These are phyloP conservation scores for Anthracocystis walkeri DNA, from an alignment of 1,284 basidiomycete species.

Conservation along the genomic window DNA sequence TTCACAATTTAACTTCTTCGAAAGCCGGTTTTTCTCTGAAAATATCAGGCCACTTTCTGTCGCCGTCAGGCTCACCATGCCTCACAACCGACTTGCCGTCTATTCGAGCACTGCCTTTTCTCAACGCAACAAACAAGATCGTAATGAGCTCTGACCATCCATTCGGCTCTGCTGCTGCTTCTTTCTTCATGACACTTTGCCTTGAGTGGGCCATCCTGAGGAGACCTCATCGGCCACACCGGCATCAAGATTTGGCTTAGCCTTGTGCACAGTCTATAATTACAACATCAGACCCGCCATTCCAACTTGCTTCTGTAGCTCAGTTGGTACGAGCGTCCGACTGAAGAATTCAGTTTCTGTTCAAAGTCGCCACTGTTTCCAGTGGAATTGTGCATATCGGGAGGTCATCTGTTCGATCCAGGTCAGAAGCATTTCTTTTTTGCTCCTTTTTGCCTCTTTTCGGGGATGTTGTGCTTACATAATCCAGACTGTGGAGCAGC, in stretches of 20 bases:
- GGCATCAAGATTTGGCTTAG: too few relatives aligned
- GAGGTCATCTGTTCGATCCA: constrained; percentile 54
- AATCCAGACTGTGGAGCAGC: constrained; percentile 19
- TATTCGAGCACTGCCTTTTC: not conserved
- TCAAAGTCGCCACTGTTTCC: constrained; percentile 5
- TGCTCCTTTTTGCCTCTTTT: constrained; percentile 3
- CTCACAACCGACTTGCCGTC: not conserved
- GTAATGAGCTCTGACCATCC: too few relatives aligned
- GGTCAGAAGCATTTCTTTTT: constrained; percentile 45
- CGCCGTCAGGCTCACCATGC: not conserved
- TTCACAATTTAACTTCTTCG: not conserved
- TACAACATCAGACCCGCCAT: not conserved
- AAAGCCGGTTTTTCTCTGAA: not conserved
- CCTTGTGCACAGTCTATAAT: not conserved
- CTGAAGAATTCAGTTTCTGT: constrained; percentile 49
- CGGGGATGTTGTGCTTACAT: not conserved
- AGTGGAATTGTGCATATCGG: constrained; percentile 26
- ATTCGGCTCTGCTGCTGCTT: too few relatives aligned
- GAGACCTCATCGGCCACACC: too few relatives aligned
- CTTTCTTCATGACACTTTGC: too few relatives aligned
- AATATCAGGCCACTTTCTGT: constrained; percentile 20
- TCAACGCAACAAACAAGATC: not conserved
- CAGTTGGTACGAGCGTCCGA: constrained; percentile 59
- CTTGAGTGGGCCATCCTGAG: too few relatives aligned
- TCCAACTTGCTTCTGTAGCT: constrained; percentile 45